Conservation (phyloP, 495 filamentous ascomycete genomes). For the Arthonia radiata region DNA sequence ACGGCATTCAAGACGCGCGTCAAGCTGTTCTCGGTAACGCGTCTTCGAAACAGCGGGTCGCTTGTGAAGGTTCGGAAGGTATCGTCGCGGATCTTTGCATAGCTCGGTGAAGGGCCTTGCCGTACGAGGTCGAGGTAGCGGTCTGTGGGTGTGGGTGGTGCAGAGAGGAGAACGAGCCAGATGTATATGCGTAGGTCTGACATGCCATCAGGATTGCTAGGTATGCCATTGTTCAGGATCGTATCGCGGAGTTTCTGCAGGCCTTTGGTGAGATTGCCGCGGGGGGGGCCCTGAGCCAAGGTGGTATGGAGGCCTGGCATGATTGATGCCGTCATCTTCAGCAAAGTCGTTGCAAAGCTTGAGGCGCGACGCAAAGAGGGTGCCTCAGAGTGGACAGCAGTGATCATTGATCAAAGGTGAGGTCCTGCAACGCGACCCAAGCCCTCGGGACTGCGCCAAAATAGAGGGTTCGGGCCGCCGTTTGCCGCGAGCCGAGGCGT, state of each 20-base stretch:
- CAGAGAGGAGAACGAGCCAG: conserved; percentile 78
- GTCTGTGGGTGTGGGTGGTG: conserved; percentile 59
- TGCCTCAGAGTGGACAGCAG: no score
- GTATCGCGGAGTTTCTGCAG: conserved; percentile 52
- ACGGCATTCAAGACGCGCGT: conserved; percentile 92
- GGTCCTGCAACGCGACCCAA: no score
- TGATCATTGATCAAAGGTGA: no score
- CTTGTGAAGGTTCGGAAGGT: conserved; percentile 90
- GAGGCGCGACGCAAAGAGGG: no score
- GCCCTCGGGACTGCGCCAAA: no score
- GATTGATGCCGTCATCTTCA: no score
- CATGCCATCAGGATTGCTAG: conserved; percentile 76
- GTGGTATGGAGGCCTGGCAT: no score
- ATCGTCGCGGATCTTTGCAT: conserved; percentile 94
- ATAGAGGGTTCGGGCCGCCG: no score
- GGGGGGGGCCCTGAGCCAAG: conserved; percentile 53
- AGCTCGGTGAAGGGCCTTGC: conserved; percentile 76
- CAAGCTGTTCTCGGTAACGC: conserved; percentile 82
- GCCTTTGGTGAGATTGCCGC: conserved; percentile 36
- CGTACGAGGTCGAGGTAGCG: conserved; percentile 75
- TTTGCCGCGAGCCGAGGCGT: no score
- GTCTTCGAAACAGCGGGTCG: conserved; percentile 81
- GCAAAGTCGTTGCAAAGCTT: no score
- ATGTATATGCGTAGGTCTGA: conserved; percentile 86
- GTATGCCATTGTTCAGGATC: conserved; percentile 54